Percentiles rank a stretch among this genome's conserved stretches.
Conservation (phyloP, 2,329 filamentous ascomycete genomes). For the Penicillium sp. region DNA sequence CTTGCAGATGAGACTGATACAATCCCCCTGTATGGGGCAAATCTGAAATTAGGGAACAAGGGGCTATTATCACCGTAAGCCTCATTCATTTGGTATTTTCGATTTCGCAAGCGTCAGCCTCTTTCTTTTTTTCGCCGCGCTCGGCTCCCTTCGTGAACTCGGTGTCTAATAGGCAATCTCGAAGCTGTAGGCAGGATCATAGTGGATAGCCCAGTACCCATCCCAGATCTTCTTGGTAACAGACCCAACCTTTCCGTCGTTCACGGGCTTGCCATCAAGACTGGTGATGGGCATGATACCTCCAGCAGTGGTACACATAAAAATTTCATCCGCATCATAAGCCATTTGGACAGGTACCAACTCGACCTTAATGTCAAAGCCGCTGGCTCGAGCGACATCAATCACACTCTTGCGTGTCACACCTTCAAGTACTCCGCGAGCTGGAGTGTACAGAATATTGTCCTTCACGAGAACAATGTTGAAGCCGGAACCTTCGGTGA, state of each 20-base stretch:
- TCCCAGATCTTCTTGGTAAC: conserved; percentile 52
- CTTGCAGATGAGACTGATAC: neutral
- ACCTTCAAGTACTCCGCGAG: conserved; percentile 49
- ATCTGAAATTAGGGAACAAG: neutral
- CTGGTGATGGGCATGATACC: conserved; percentile 53
- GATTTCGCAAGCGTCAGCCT: no score
- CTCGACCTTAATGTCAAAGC: conserved; percentile 39
- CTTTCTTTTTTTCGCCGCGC: no score
- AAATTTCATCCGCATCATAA: conserved; percentile 48
- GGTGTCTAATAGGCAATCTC: no score
- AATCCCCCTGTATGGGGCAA: neutral
- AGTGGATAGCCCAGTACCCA: conserved; percentile 51
- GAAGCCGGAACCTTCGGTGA: conserved; percentile 52
- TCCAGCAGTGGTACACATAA: conserved; percentile 54
- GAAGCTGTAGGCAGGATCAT: conserved; percentile 35
- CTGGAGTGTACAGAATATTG: conserved; percentile 45
- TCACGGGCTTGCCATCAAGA: conserved; percentile 44
- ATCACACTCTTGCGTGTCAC: conserved; percentile 51
- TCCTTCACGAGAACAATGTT: conserved; percentile 50
- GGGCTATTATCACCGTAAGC: neutral
- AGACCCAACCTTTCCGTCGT: conserved; percentile 43
- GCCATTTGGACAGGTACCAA: conserved; percentile 42
- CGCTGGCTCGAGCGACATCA: conserved; percentile 37
- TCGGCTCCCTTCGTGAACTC: no score
- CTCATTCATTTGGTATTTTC: neutral